phyloP scores from a whole-genome alignment of 2,329 filamentous ascomycete genomes.

The Alternaria dauci region DNA sequence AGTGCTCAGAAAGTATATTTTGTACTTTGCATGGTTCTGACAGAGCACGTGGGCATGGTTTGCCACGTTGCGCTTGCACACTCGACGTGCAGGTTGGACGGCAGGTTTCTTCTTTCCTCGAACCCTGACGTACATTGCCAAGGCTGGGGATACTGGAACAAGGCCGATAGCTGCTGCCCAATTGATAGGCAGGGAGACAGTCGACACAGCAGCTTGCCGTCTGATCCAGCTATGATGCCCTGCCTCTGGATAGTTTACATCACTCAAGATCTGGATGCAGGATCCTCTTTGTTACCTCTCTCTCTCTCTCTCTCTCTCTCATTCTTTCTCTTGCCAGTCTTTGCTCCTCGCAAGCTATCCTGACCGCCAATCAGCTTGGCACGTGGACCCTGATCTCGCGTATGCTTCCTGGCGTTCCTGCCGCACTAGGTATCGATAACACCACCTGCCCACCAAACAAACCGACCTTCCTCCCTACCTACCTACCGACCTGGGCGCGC shows the following conservation, averaged over 20 bases:
- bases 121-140: constrained; percentile 32
- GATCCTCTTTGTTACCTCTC: neutral
- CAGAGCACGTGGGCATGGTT: neutral
- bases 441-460: constrained; percentile 22
- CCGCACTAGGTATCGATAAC: constrained; percentile 20
- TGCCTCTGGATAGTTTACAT: neutral
- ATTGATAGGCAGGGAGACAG: neutral
- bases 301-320: constrained; percentile 1
- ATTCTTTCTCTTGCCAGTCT: neutral
- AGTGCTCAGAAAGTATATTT: neutral
- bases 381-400: constrained; percentile 39
- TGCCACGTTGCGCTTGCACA: constrained; percentile 3
- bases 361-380: constrained; percentile 40
- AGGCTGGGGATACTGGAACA: constrained; percentile 15
- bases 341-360: neutral
- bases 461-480: constrained; percentile 17
- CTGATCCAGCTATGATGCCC: neutral
- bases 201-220: constrained; percentile 5
- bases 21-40: neutral
- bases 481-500: constrained; percentile 25
- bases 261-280: neutral
- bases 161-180: neutral
- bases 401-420: constrained; percentile 15
- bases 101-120: constrained; percentile 19
- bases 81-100: constrained; percentile 5